A percentile compares a stretch with the other conserved stretches of the same genome.
Conservation (phyloP, 495 filamentous ascomycete species). For the Delitschia confertaspora region DNA sequence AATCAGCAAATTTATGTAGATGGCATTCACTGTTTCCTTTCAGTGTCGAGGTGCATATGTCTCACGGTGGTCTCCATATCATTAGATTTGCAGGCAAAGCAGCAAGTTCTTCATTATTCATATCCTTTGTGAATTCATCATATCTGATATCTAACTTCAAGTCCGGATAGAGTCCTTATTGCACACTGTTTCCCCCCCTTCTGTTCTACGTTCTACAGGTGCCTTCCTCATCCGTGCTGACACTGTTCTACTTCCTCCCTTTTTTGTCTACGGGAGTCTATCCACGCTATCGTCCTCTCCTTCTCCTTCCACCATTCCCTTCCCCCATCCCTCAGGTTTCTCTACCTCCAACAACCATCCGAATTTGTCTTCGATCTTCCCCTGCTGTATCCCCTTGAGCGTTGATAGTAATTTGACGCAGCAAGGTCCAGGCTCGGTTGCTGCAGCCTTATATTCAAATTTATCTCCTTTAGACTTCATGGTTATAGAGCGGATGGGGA, state of each 20-base stretch:
- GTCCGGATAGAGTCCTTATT: no score
- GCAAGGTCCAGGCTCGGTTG: constrained; percentile 46
- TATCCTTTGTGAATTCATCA: no score
- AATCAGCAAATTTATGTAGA: no score
- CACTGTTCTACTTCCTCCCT: no score
- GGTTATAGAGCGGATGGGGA: constrained; percentile 83
- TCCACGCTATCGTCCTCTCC: not conserved
- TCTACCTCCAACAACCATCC: constrained; percentile 59
- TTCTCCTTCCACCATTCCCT: constrained; percentile 1
- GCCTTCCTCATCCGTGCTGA: no score
- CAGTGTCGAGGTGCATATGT: not conserved
- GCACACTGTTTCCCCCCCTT: no score
- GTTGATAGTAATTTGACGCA: constrained; percentile 61
- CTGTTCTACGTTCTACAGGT: no score
- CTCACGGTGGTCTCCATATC: not conserved
- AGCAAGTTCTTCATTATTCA: no score
- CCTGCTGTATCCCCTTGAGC: constrained; percentile 76
- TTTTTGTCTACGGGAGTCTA: constrained; percentile 10
- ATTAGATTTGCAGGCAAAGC: no score
- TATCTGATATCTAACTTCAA: no score
- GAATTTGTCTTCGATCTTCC: constrained; percentile 63
- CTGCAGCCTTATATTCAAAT: constrained; percentile 40
- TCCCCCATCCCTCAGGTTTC: constrained; percentile 28
- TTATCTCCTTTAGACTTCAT: constrained; percentile 57
- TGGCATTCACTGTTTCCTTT: no score